These are phyloP conservation scores for Cercophora samala DNA, from an alignment of 495 filamentous ascomycete species.

Conservation along the genomic window DNA sequence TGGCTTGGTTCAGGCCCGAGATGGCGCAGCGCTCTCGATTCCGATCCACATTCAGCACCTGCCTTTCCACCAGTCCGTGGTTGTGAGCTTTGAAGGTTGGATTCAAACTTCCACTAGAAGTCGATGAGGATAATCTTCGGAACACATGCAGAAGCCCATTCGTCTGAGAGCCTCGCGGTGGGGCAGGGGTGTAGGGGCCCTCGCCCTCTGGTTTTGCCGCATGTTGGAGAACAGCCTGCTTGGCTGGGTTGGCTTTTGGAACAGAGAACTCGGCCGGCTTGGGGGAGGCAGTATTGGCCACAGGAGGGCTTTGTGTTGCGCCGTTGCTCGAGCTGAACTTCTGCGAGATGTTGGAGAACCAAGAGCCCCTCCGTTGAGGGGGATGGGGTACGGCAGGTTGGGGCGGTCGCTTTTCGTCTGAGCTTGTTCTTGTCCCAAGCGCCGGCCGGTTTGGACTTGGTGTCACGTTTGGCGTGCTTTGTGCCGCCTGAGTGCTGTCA, in stretches of 20 bases:
- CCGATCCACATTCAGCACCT: slow-evolving; percentile 80
- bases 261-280: slow-evolving; percentile 57
- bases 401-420: slow-evolving; percentile 35
- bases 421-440: slow-evolving; percentile 27
- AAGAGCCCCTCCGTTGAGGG: slow-evolving; percentile 66
- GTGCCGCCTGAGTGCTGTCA: neutral
- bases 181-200: slow-evolving; percentile 63
- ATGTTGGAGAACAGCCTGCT: slow-evolving; percentile 53
- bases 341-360: slow-evolving; percentile 88
- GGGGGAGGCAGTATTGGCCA: slow-evolving; percentile 39
- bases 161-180: slow-evolving; percentile 60
- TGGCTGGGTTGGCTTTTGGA: slow-evolving; percentile 50
- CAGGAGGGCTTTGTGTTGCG: slow-evolving; percentile 44
- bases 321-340: slow-evolving; percentile 71
- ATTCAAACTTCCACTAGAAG: slow-evolving; percentile 51
- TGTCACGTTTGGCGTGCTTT: slow-evolving; percentile 25
- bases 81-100: slow-evolving; percentile 41
- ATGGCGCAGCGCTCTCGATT: slow-evolving; percentile 75
- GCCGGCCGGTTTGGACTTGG: slow-evolving; percentile 23
- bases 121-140: slow-evolving; percentile 65
- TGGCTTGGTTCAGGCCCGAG: slow-evolving; percentile 72
- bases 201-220: slow-evolving; percentile 48
- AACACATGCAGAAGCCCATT: slow-evolving; percentile 75
- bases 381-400: slow-evolving; percentile 20
- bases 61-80: slow-evolving; percentile 64